Base-by-base conservation (phyloP, 2,329 filamentous ascomycete genomes). In the Fusarium anguioides region DNA sequence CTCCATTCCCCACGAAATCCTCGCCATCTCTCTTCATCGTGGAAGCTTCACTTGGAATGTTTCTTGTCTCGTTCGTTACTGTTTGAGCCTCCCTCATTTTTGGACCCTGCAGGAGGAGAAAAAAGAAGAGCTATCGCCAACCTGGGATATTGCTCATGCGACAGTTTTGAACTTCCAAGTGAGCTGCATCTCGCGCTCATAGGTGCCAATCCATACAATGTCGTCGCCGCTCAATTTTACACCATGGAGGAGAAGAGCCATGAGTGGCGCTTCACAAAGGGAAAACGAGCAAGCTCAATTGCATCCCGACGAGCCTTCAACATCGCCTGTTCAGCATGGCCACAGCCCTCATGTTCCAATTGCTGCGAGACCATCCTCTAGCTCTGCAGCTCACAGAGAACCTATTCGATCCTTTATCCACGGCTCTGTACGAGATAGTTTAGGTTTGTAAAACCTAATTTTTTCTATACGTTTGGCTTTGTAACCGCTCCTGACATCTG, bases 341-440 rank as follows among this genome's bases (percentile, higher is more conserved):
- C 52, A 59, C 35, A 66, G 57, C 27, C 39, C 66, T n/a, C 26
- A 60, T 46, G 39, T 68, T 47, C 45, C 71, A 65, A 56, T 70
- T 49, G 62, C 66, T 23, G 68, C 61, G 27, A 74, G 83, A 12
- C 83, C 82, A 20, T 79, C 82, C 7, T 81, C 80, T 35, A 74
- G 72, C 55, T 78, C 78, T 33, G 61, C 60, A 18, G 72, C 75
- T 10, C 82, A 89, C 74, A 83, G 86, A 75, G 89, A 91, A 62
- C 90, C 90, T 6, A 89, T 90, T 46, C 84, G 91, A 54, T 92
- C 90, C 4, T 93, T 91, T 68, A 88, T 91, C 53, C 89, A 91
- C 68, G 86, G 88, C 52, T 87, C 88, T 36, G 82, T 86, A 35
- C 85, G 88, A 64, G 86, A 88, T 39, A 80, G 85, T 71, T 77